Percentiles rank a stretch among this genome's conserved stretches.
phyloP scores from a whole-genome alignment of 345 rosid species.

The Lepidium didymum region DNA sequence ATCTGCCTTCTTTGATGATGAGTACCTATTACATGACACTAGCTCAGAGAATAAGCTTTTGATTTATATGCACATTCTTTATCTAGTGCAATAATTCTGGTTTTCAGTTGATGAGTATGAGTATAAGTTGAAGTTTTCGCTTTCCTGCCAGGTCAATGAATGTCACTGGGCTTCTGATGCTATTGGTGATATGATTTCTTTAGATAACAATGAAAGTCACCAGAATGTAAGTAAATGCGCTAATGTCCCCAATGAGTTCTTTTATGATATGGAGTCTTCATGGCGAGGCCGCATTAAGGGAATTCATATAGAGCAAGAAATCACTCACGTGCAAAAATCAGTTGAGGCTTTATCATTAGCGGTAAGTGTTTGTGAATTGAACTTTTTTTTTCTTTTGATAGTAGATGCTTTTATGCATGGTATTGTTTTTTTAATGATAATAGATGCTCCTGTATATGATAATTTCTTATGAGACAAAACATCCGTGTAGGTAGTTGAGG shows the following conservation, averaged over 20 bases:
- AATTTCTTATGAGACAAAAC: neutral
- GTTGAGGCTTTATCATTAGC: slow-evolving; percentile 67
- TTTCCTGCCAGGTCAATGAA: slow-evolving; percentile 54
- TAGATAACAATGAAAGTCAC: slow-evolving; percentile 58
- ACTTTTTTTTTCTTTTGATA: neutral
- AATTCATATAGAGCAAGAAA: slow-evolving; percentile 65
- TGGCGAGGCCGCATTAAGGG: slow-evolving; percentile 87
- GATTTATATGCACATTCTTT: neutral
- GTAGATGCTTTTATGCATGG: too few relatives aligned
- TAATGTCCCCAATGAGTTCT: slow-evolving; percentile 66
- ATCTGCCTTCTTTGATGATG: neutral
- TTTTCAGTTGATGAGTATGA: slow-evolving; percentile 1
- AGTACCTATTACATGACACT: neutral
- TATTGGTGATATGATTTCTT: slow-evolving; percentile 61
- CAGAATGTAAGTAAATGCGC: slow-evolving; percentile 36
- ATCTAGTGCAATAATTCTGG: neutral
- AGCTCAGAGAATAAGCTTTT: neutral
- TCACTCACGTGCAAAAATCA: slow-evolving; percentile 52
- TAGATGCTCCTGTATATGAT: neutral
- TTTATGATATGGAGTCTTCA: slow-evolving; percentile 80
- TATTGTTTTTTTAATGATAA: neutral
- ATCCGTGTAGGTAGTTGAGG: slow-evolving; percentile 59
- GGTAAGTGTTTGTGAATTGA: slow-evolving; percentile 36
- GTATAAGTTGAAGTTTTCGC: neutral
- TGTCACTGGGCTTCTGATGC: slow-evolving; percentile 61